Evolutionary conservation across 345 rosid species (phyloP).

Genomic region (Excoecaria cochinchinensis): DNA sequence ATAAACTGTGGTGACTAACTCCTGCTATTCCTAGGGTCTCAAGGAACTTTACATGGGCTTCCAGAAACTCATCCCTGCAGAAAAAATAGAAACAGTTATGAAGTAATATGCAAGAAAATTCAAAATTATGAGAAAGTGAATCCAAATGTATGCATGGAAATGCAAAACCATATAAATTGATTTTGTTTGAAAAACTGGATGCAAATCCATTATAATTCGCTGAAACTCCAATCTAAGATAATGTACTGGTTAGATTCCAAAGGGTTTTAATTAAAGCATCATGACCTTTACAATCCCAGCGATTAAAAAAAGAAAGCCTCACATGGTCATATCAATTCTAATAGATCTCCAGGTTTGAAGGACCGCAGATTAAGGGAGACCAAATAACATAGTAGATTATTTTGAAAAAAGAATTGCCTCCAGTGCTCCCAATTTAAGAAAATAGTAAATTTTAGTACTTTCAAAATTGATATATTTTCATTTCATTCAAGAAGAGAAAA

Average conservation of each 20-base stretch:
- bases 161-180: background rate
- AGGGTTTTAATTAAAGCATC: background rate
- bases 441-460: background rate
- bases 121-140: background rate
- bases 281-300: background rate
- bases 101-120: background rate
- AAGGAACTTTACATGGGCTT: conserved; percentile 62
- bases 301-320: too few species aligned
- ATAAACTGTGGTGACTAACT: conserved; percentile 90
- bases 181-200: background rate
- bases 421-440: background rate
- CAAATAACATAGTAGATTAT: background rate
- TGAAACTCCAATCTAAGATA: background rate
- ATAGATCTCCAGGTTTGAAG: background rate
- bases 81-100: conserved; percentile 1
- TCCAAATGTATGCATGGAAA: background rate
- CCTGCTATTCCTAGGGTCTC: conserved; percentile 89
- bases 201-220: background rate
- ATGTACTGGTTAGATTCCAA: background rate
- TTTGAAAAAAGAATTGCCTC: background rate
- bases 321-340: background rate
- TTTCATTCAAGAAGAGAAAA: background rate
- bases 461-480: background rate
- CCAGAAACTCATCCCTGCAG: conserved; percentile 61
- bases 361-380: background rate